Base-by-base conservation (phyloP, 163 green algal genomes). In the Prototheca wickerhamii region DNA sequence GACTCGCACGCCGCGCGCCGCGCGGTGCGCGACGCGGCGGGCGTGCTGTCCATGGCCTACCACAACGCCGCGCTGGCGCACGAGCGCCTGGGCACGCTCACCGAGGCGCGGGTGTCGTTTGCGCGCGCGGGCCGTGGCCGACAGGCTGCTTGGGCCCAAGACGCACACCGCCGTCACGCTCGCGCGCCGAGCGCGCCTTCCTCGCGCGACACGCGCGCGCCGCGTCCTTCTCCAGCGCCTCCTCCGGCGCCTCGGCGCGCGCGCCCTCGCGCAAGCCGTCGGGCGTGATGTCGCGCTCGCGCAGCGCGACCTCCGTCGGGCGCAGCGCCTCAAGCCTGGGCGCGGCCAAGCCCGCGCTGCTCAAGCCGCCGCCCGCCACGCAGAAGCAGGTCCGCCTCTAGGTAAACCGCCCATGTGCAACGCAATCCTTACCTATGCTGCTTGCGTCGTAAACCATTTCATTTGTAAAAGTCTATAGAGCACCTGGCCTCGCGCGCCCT, bases 1-100 rank as follows among this genome's bases (percentile, higher is more conserved):
- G 55, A 10, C 15, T 15, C 55, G 34, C 12, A 35, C 34, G 7
- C 5, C 32, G 29, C 20, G 17, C 35, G 28, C 46, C 35, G 12
- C 33, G 4, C 60, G 55, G 5, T 65, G 31, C 52, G 73, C 23
- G 34, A 8, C 31, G 50, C 34, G 5, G 65, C 55, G 50, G 68
- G 69, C 26, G 52, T 78, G 51, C 63, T 78, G 59, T 65, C 71
- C 32, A 78, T 78, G 61, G 60, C 71, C 5, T 78, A 78, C 29
- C 71, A 78, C 61, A 78, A 78, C 40, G 65, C 60, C 7, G 71
- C 53, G 18, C 51, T 77, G 33, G 71, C 73, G 55, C 71, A 78
- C 30, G 71, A 78, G 35, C 60, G 65, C 37, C 65, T 78, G 65
- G 60, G 54, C 25, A 29, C 44, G 30, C 46, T 68, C 28, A 32